Conservation (phyloP, 768 basidiomycete species). For the Boletus reticuloceps region DNA sequence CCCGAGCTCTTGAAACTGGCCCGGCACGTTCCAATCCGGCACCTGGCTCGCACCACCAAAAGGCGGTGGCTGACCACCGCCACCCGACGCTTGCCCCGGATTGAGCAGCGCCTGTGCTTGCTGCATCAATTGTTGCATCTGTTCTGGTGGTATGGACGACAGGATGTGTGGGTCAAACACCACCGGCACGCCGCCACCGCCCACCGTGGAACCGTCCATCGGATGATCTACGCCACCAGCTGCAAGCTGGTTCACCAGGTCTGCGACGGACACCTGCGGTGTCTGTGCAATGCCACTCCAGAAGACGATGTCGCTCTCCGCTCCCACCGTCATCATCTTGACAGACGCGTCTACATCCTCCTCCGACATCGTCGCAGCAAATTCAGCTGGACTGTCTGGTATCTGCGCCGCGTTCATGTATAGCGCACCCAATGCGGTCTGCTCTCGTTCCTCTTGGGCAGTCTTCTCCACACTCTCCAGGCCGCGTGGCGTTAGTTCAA, state of each 20-base stretch:
- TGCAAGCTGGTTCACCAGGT: slow-evolving; percentile 65
- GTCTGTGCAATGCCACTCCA: slow-evolving; percentile 45
- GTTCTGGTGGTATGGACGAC: slow-evolving; percentile 51
- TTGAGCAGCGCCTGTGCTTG: slow-evolving; percentile 36
- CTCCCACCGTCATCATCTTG: slow-evolving; percentile 65
- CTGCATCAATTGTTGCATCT: slow-evolving; percentile 60
- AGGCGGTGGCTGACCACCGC: slow-evolving; percentile 29
- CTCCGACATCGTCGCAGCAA: slow-evolving; percentile 54
- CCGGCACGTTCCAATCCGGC: slow-evolving; percentile 38
- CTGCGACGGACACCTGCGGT: slow-evolving; percentile 54
- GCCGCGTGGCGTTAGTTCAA: slow-evolving; percentile 57
- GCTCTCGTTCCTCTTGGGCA: slow-evolving; percentile 75
- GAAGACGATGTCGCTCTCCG: slow-evolving; percentile 64
- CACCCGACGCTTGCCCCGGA: slow-evolving; percentile 28
- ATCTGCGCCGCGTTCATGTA: slow-evolving; percentile 72
- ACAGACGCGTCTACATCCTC: slow-evolving; percentile 67
- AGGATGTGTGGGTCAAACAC: slow-evolving; percentile 44
- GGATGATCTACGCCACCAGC: slow-evolving; percentile 41
- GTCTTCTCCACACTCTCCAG: slow-evolving; percentile 65
- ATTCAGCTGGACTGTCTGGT: slow-evolving; percentile 77
- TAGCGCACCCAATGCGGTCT: slow-evolving; percentile 69
- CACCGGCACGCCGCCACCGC: slow-evolving; percentile 27
- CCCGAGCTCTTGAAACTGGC: slow-evolving; percentile 46
- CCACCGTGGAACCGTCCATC: slow-evolving; percentile 34
- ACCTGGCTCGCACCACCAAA: slow-evolving; percentile 36